Conservation (phyloP, 2,329 filamentous ascomycete species). For the Gaeumannomyces sp. region DNA sequence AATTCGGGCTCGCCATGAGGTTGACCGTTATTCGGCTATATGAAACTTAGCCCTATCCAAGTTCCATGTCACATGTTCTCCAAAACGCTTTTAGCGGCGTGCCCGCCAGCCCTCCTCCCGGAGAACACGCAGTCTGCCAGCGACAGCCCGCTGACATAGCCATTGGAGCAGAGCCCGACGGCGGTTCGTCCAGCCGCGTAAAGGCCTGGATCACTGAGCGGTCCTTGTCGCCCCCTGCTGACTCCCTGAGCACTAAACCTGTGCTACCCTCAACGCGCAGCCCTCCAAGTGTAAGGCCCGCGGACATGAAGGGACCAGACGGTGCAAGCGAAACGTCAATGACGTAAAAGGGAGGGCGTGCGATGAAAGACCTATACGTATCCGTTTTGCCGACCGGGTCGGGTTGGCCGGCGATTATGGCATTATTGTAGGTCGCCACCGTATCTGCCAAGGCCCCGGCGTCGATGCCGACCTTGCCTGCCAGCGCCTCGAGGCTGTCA, state of each 20-base stretch:
- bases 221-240: neutral
- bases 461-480: conserved; percentile 4
- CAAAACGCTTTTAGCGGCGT: conserved; percentile 1
- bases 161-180: conserved; percentile 12
- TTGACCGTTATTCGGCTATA: no score
- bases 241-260: conserved; percentile 7
- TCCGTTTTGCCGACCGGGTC: conserved; percentile 10
- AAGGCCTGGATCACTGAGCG: neutral
- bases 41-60: neutral
- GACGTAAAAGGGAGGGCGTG: conserved; percentile 9
- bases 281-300: conserved; percentile 9
- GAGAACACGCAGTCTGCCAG: conserved; percentile 13
- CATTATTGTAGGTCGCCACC: conserved; percentile 9
- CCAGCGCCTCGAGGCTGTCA: conserved; percentile 11
- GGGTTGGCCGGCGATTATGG: conserved; percentile 2
- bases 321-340: conserved; percentile 8
- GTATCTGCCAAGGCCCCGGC: neutral
- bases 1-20: neutral
- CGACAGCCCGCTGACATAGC: conserved; percentile 11
- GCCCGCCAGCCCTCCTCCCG: conserved; percentile 11
- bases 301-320: conserved; percentile 4
- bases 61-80: neutral
- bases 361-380: conserved; percentile 6
- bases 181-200: conserved; percentile 12
- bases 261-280: conserved; percentile 7